Conservation (phyloP, 106 monocot genomes). For the Chionographis japonica region DNA sequence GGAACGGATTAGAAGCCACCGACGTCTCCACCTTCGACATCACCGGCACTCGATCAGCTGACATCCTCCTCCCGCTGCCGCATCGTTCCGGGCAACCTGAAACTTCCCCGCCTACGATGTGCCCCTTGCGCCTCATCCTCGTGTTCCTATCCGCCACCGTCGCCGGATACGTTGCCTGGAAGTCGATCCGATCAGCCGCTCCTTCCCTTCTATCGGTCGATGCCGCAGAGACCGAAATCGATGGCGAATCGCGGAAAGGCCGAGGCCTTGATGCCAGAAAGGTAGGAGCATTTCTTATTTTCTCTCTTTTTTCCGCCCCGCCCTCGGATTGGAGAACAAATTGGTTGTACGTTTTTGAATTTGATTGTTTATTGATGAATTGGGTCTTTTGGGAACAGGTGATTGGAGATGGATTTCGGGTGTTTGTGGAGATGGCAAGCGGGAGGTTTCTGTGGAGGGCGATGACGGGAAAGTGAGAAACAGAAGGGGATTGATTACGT, state of each 20-base stretch:
- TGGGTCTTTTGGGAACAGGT: constrained; percentile 5
- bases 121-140: constrained; percentile 32
- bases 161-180: constrained; percentile 30
- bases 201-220: not conserved
- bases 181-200: constrained; percentile 17
- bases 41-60: too few species aligned
- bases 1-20: too few species aligned
- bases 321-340: not conserved
- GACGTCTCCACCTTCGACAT: too few species aligned
- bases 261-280: not conserved
- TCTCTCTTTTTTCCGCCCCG: not conserved
- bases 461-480: constrained; percentile 8
- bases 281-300: not conserved
- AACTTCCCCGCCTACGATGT: constrained; percentile 10
- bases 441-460: constrained; percentile 23
- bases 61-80: too few species aligned
- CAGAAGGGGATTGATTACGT: not conserved
- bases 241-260: not conserved
- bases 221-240: not conserved
- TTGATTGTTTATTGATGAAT: not conserved
- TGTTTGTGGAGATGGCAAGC: constrained; percentile 24
- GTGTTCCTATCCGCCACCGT: constrained; percentile 29
- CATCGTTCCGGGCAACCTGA: too few species aligned
- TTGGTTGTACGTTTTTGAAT: not conserved
- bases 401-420: constrained; percentile 17